These are phyloP conservation scores for Suillus cothurnatus DNA, from an alignment of 768 basidiomycete genomes.

Conservation along the genomic window DNA sequence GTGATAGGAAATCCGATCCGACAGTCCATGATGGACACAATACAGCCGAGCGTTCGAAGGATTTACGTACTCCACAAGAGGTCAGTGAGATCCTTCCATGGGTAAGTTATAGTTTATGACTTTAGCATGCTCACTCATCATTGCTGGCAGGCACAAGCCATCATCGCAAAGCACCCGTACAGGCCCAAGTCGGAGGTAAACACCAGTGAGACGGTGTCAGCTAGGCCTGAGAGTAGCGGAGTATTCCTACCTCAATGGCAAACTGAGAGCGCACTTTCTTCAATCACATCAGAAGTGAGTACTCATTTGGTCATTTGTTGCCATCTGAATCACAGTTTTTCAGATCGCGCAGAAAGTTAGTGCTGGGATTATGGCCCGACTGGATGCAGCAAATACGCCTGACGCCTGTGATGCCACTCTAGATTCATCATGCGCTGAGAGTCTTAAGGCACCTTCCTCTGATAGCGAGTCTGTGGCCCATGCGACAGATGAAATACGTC, in stretches of 20 bases:
- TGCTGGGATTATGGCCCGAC: background rate
- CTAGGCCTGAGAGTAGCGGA: background rate
- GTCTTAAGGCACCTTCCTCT: background rate
- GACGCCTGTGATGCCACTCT: background rate
- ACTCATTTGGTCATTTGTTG: background rate
- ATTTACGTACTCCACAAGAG: too few species aligned
- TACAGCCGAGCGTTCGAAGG: too few species aligned
- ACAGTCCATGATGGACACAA: too few species aligned
- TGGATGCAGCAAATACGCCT: background rate
- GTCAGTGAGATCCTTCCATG: too few species aligned
- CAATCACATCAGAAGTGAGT: background rate
- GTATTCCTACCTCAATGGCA: background rate
- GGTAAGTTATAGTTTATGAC: background rate
- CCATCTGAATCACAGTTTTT: background rate
- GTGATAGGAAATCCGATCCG: too few species aligned
- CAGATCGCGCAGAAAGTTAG: background rate
- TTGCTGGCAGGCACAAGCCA: background rate
- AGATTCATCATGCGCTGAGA: background rate
- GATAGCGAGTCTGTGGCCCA: background rate
- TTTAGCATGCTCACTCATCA: background rate
- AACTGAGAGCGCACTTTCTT: background rate
- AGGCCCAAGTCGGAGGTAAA: background rate
- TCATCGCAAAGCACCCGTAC: background rate
- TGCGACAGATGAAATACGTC: background rate
- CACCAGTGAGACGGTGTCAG: background rate